Conservation (phyloP, 176 grass and related monocot species). For the Bromus sterilis region DNA sequence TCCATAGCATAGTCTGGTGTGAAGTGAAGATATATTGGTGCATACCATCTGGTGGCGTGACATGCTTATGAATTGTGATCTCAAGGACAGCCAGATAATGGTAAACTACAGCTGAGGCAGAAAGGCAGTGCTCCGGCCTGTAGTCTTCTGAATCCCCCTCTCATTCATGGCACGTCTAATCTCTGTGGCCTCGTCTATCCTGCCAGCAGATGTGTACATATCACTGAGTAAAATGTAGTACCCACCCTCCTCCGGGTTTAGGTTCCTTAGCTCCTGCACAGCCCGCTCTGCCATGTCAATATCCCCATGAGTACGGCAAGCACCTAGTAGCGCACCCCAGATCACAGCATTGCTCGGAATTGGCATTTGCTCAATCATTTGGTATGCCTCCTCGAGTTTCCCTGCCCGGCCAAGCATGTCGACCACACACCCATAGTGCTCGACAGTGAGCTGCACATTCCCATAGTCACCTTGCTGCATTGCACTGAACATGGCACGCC, state of each 20-base stretch:
- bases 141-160: slow-evolving; percentile 25
- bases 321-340: slow-evolving; percentile 51
- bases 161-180: slow-evolving; percentile 39
- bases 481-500: slow-evolving; percentile 16
- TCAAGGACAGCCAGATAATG: not conserved
- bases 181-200: slow-evolving; percentile 35
- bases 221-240: slow-evolving; percentile 48
- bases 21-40: not conserved
- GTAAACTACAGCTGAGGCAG: not conserved
- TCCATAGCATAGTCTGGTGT: not conserved
- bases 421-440: slow-evolving; percentile 68
- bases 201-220: slow-evolving; percentile 32
- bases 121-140: slow-evolving; percentile 23
- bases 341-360: slow-evolving; percentile 32
- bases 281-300: slow-evolving; percentile 45
- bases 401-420: slow-evolving; percentile 54
- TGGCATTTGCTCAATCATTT: slow-evolving; percentile 41
- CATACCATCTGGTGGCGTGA: not conserved
- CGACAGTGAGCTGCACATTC: slow-evolving; percentile 15
- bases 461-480: slow-evolving; percentile 28
- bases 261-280: slow-evolving; percentile 28
- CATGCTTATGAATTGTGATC: not conserved
- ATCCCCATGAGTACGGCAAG: slow-evolving; percentile 43
- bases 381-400: slow-evolving; percentile 37
- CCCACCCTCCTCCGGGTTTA: slow-evolving; percentile 45